A percentile compares a stretch with the other conserved stretches of the same genome.
Conservation (phyloP, 2,329 filamentous ascomycete species). For the Colletotrichum gloeosporioides region DNA sequence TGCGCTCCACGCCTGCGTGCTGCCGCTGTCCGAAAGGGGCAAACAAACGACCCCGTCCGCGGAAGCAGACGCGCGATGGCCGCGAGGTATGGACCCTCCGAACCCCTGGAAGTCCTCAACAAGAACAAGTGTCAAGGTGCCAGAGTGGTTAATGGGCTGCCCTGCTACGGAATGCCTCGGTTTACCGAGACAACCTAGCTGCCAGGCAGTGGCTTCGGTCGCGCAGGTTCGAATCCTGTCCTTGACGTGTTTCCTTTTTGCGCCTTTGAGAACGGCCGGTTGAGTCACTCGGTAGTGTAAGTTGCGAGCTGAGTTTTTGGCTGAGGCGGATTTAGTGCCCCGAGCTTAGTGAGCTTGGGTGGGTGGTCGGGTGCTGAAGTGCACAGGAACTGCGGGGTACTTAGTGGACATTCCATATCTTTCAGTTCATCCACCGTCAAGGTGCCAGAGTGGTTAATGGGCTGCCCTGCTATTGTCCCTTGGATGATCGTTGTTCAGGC, state of each 20-base stretch:
- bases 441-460: constrained; percentile 14
- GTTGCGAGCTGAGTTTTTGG: neutral
- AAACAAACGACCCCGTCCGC: neutral
- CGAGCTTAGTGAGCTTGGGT: neutral
- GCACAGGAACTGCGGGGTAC: neutral
- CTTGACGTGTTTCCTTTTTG: constrained; percentile 1
- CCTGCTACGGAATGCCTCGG: constrained; percentile 4
- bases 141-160: constrained; percentile 24
- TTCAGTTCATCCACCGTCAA: fast-evolving
- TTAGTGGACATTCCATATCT: fast-evolving
- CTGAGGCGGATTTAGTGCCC: neutral
- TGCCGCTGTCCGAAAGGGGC: constrained; percentile 6
- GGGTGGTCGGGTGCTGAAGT: neutral
- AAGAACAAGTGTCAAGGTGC: constrained; percentile 7
- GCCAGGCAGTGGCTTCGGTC: constrained; percentile 22
- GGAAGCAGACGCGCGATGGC: neutral
- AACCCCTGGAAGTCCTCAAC: neutral
- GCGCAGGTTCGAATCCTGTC: constrained; percentile 23
- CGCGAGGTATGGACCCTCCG: neutral
- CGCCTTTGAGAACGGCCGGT: neutral
- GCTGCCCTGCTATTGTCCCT: constrained; percentile 1
- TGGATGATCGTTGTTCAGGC: neutral
- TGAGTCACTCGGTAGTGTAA: neutral
- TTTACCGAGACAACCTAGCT: neutral
- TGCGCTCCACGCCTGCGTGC: constrained; percentile 1